Conservation (phyloP, 306 rosid species). For the Boehmeria nivea region DNA sequence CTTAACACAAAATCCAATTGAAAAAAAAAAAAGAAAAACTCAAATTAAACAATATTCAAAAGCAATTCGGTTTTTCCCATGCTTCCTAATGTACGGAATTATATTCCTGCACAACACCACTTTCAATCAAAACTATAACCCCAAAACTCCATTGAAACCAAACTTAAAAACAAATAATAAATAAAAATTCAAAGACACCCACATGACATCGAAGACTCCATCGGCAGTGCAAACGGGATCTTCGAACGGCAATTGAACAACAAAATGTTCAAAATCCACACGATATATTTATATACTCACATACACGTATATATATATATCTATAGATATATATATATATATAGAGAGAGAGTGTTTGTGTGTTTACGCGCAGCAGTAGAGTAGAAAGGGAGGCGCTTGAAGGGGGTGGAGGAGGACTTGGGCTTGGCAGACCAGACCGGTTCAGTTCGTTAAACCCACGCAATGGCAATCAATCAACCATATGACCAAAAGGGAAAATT, state of each 20-base stretch:
- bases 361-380: slow-evolving; percentile 84
- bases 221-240: slow-evolving; percentile 82
- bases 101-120: slow-evolving; percentile 50
- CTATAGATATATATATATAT: neutral
- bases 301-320: neutral
- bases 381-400: slow-evolving; percentile 95
- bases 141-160: neutral
- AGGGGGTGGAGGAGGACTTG: slow-evolving; percentile 62
- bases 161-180: neutral
- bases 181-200: slow-evolving; percentile 15
- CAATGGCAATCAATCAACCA: too few species aligned
- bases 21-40: too few species aligned
- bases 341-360: slow-evolving; percentile 14
- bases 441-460: too few species aligned
- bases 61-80: slow-evolving; percentile 81
- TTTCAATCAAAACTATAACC: neutral
- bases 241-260: slow-evolving; percentile 46
- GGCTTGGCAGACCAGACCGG: too few species aligned
- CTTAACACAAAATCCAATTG: too few species aligned
- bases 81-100: slow-evolving; percentile 68
- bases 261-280: too few species aligned
- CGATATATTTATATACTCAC: neutral
- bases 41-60: too few species aligned
- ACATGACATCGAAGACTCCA: slow-evolving; percentile 79
- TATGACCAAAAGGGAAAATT: too few species aligned